phyloP scores from a whole-genome alignment of 2,329 filamentous ascomycete species.

The Talaromyces sp. region DNA sequence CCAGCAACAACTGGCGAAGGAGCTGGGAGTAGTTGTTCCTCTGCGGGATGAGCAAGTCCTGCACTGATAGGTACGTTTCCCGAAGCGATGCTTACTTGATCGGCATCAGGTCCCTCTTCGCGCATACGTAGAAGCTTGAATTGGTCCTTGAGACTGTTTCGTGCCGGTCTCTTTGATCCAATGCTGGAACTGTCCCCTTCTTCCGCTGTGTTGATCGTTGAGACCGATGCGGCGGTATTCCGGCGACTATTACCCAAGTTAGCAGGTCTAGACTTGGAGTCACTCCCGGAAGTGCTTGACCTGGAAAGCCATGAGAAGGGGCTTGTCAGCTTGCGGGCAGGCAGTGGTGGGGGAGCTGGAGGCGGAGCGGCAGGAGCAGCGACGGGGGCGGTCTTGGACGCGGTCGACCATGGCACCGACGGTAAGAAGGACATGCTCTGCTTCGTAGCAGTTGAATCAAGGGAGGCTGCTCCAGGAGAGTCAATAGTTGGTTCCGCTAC shows the following conservation, averaged over 20 bases:
- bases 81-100: slow-evolving; percentile 48
- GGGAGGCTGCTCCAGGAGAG: slow-evolving; percentile 29
- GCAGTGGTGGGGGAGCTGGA: slow-evolving; percentile 36
- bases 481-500: slow-evolving; percentile 23
- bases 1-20: slow-evolving; percentile 22
- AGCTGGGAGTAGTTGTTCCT: slow-evolving; percentile 38
- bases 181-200: slow-evolving; percentile 52
- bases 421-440: slow-evolving; percentile 50
- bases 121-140: slow-evolving; percentile 73
- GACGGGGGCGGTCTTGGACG: slow-evolving; percentile 24
- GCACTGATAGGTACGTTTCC: slow-evolving; percentile 40
- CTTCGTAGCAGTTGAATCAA: slow-evolving; percentile 29
- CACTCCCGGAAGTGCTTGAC: slow-evolving; percentile 49
- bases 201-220: slow-evolving; percentile 72
- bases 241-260: slow-evolving; percentile 49
- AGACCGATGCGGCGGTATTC: slow-evolving; percentile 75
- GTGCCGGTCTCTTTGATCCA: slow-evolving; percentile 45
- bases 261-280: slow-evolving; percentile 53
- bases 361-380: slow-evolving; percentile 33
- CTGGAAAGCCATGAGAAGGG: slow-evolving; percentile 83
- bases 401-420: slow-evolving; percentile 35
- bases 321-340: slow-evolving; percentile 68
- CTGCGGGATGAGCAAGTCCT: slow-evolving; percentile 45
- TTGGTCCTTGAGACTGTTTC: slow-evolving; percentile 67
- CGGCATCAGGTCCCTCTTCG: slow-evolving; percentile 62